Evolutionary conservation across 2,329 filamentous ascomycete species (phyloP).

Genomic region (Colletotrichum sp.): DNA sequence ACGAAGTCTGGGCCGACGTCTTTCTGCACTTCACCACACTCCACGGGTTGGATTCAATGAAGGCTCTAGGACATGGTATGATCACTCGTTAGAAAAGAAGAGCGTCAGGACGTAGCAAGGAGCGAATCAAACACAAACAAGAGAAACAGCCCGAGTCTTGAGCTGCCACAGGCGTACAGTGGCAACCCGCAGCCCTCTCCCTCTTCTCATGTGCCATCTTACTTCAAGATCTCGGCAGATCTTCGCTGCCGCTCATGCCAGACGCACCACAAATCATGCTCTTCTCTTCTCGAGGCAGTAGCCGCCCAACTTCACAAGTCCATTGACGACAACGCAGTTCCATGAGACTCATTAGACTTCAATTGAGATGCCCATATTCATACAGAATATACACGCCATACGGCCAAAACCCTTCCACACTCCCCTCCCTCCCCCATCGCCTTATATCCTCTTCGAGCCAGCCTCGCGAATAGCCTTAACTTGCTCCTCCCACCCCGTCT

Average conservation of each 20-base stretch:
- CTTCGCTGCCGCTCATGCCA: neutral
- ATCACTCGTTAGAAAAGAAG: neutral
- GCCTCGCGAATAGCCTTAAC: conserved; percentile 54
- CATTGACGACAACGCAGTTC: neutral
- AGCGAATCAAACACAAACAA: accelerated
- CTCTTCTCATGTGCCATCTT: neutral
- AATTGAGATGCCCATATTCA: conserved; percentile 20
- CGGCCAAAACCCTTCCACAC: neutral
- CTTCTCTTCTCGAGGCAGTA: neutral
- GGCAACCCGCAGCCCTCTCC: accelerated
- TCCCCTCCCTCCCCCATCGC: neutral
- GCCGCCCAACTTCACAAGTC: neutral
- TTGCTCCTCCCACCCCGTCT: conserved; percentile 57
- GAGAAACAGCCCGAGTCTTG: neutral
- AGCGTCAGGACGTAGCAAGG: neutral
- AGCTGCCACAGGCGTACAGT: accelerated
- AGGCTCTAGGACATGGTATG: neutral
- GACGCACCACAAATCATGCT: neutral
- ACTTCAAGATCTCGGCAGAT: neutral
- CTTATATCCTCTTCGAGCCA: conserved; percentile 56
- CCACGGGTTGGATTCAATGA: neutral
- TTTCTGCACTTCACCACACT: neutral
- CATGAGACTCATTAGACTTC: conserved; percentile 1
- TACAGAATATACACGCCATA: conserved; percentile 23
- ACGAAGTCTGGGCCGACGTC: neutral